phyloP scores from a whole-genome alignment of 345 rosid species.

The Arabidopsis arenosa region DNA sequence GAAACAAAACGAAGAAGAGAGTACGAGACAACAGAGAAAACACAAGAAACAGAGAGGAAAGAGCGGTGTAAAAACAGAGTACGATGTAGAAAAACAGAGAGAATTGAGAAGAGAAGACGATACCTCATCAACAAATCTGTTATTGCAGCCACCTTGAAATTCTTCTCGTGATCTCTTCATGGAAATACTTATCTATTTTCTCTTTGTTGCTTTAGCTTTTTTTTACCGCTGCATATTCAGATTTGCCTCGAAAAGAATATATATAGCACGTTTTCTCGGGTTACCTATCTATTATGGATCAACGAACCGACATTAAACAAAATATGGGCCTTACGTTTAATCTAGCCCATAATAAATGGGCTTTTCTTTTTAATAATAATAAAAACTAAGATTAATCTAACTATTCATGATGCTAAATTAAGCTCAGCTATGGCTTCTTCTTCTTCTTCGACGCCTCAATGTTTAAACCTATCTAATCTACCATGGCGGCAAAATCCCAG shows the following conservation, averaged over 20 bases:
- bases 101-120: background rate
- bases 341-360: too few species aligned
- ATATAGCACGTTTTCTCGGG: background rate
- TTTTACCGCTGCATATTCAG: background rate
- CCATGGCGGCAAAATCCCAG: too few species aligned
- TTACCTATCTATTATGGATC: too few species aligned
- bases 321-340: too few species aligned
- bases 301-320: too few species aligned
- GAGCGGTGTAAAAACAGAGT: constrained; percentile 20
- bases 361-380: too few species aligned
- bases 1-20: background rate
- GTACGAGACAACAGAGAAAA: background rate
- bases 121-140: background rate
- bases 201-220: constrained; percentile 8
- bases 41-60: background rate
- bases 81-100: background rate
- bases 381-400: too few species aligned
- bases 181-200: background rate
- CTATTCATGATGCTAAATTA: too few species aligned
- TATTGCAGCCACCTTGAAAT: background rate
- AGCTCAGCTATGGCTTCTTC: too few species aligned
- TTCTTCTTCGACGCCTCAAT: too few species aligned
- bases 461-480: too few species aligned
- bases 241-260: constrained; percentile 28
- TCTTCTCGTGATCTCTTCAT: constrained; percentile 13